These are phyloP conservation scores for Pseudozyma hubeiensis DNA, from an alignment of 1,284 basidiomycete species.

Conservation along the genomic window DNA sequence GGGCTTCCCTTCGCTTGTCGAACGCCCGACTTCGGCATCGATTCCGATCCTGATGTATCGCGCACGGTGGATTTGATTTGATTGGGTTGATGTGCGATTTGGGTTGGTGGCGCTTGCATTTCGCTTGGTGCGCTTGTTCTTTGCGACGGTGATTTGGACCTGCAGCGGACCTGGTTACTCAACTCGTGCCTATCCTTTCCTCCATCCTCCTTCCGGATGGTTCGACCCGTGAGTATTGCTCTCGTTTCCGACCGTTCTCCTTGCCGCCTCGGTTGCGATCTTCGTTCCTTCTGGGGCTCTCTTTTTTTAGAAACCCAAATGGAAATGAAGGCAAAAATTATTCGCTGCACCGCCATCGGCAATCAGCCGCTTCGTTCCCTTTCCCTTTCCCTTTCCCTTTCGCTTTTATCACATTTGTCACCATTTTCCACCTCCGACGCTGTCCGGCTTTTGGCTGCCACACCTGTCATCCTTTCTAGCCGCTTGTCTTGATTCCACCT, in stretches of 20 bases:
- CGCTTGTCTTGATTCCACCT: background rate
- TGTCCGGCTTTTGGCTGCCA: slow-evolving; percentile 25
- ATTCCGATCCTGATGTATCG: slow-evolving; percentile 10
- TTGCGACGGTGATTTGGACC: slow-evolving; percentile 29
- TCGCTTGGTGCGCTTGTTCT: slow-evolving; percentile 5
- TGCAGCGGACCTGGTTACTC: slow-evolving; percentile 33
- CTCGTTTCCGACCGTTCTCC: no score
- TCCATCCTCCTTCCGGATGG: slow-evolving; percentile 29
- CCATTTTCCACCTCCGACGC: slow-evolving; percentile 14
- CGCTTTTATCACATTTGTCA: slow-evolving; percentile 2
- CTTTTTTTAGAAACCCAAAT: background rate
- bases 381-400: slow-evolving; percentile 2
- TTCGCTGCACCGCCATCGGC: slow-evolving; percentile 1
- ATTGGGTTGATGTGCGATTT: background rate
- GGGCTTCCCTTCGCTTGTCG: background rate
- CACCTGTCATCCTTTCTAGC: background rate
- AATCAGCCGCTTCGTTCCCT: background rate
- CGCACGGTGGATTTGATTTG: slow-evolving; percentile 3
- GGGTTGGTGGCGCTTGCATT: background rate
- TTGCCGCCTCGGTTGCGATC: background rate
- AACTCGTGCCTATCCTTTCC: slow-evolving; percentile 18
- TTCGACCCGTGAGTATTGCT: slow-evolving; percentile 25
- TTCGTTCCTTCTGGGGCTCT: background rate
- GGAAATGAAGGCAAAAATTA: no score
- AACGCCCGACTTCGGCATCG: slow-evolving; percentile 4